Conservation (phyloP, 2,329 filamentous ascomycete genomes). For the Diaporthe citrichinensis region DNA sequence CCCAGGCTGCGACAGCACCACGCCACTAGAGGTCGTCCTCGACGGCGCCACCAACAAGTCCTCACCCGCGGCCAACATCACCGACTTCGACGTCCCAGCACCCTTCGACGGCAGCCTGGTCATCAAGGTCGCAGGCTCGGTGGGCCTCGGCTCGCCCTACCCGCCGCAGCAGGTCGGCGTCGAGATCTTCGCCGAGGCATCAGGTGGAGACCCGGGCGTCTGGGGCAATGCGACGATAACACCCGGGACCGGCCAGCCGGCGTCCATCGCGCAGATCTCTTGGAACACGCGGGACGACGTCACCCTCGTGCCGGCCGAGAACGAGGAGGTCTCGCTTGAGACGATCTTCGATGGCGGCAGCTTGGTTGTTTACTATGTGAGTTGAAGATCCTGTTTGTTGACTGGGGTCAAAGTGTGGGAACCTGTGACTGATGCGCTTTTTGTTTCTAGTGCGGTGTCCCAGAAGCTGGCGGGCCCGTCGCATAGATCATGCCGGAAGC, state of each 20-base stretch:
- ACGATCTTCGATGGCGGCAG: conserved; percentile 2
- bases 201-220: not conserved
- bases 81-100: conserved; percentile 13
- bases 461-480: not conserved
- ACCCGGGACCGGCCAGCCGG: not conserved
- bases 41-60: not conserved
- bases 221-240: conserved; percentile 18
- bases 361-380: conserved; percentile 14
- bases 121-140: conserved; percentile 21
- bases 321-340: not conserved
- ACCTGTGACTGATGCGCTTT: not conserved
- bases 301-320: not conserved
- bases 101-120: conserved; percentile 20
- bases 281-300: conserved; percentile 7
- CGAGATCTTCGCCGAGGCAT: conserved; percentile 1
- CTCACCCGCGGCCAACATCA: conserved; percentile 15
- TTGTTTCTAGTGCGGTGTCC: not conserved
- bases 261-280: not conserved
- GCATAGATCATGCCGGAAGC: not conserved
- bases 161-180: conserved; percentile 21
- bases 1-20: conserved; percentile 23
- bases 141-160: conserved; percentile 18
- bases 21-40: conserved; percentile 7
- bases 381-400: not conserved
- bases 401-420: rapidly evolving